Conservation (phyloP, 331 rosid genomes). For the Cydonia oblonga region DNA sequence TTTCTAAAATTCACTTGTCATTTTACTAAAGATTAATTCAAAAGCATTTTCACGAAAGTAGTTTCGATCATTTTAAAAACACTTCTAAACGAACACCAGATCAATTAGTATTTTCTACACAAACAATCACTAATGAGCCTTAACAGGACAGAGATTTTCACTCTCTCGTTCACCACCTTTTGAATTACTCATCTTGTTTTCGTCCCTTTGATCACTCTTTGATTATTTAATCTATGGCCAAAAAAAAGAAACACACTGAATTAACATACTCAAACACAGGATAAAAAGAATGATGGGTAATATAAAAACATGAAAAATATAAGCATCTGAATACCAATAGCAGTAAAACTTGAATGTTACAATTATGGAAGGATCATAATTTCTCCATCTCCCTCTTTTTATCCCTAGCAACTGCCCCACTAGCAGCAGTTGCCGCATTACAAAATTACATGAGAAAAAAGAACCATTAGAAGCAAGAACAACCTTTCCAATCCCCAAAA, state of each 20-base stretch:
- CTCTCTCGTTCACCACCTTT: not conserved
- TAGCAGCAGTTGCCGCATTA: too few relatives aligned
- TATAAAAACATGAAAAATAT: not conserved
- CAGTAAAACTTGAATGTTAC: conserved; percentile 36
- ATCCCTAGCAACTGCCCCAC: not conserved
- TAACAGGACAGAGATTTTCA: not conserved
- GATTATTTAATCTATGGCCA: not conserved
- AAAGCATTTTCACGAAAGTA: too few relatives aligned
- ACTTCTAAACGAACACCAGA: too few relatives aligned
- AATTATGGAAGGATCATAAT: conserved; percentile 36
- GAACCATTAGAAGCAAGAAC: conserved; percentile 19
- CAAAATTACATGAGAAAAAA: conserved; percentile 28
- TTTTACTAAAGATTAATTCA: too few relatives aligned
- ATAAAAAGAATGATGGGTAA: not conserved
- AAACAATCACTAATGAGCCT: not conserved
- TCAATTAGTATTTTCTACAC: too few relatives aligned
- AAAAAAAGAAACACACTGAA: not conserved
- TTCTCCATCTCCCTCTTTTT: conserved; percentile 22
- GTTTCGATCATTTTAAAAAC: too few relatives aligned
- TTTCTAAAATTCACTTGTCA: fast-evolving
- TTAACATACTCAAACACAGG: not conserved
- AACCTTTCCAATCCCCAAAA: conserved; percentile 44
- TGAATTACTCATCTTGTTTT: too few relatives aligned
- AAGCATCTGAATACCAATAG: conserved; percentile 20
- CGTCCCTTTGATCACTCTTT: not conserved